Evolutionary conservation across 2,329 filamentous ascomycete species (phyloP).

Genomic region (Clonostachys chloroleuca): DNA sequence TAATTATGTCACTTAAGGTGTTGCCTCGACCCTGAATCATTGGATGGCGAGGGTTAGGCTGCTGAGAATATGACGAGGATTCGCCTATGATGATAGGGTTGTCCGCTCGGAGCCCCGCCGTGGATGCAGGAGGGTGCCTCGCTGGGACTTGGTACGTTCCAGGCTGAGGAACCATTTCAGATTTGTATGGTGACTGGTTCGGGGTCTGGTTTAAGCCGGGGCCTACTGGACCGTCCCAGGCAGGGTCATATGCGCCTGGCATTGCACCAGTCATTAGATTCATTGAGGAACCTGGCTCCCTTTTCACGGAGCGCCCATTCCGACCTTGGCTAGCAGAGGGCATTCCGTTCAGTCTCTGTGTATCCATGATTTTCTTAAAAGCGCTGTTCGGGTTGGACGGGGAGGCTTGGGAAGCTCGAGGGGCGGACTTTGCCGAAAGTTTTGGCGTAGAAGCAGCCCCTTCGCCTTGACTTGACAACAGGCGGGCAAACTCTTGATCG

Average conservation of each 20-base stretch:
- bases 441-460: neutral
- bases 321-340: neutral
- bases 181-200: neutral
- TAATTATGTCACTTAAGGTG: slow-evolving; percentile 26
- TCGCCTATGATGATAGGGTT: neutral
- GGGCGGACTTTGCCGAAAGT: neutral
- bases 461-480: slow-evolving; percentile 13
- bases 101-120: neutral
- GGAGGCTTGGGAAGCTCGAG: neutral
- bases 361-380: slow-evolving; percentile 19
- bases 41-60: neutral
- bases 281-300: neutral
- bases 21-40: slow-evolving; percentile 1
- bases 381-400: slow-evolving; percentile 10
- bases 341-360: slow-evolving; percentile 11
- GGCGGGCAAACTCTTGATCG: slow-evolving; percentile 19
- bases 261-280: neutral
- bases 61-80: neutral
- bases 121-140: too few species aligned
- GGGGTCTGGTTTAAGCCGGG: too few species aligned
- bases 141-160: neutral
- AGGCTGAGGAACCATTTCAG: neutral
- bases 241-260: slow-evolving; percentile 6
- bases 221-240: slow-evolving; percentile 8
- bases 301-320: neutral